Percentiles rank a stretch among this genome's conserved stretches.
phyloP scores from a whole-genome alignment of 2,329 filamentous ascomycete genomes.

The Huntiella omanensis region DNA sequence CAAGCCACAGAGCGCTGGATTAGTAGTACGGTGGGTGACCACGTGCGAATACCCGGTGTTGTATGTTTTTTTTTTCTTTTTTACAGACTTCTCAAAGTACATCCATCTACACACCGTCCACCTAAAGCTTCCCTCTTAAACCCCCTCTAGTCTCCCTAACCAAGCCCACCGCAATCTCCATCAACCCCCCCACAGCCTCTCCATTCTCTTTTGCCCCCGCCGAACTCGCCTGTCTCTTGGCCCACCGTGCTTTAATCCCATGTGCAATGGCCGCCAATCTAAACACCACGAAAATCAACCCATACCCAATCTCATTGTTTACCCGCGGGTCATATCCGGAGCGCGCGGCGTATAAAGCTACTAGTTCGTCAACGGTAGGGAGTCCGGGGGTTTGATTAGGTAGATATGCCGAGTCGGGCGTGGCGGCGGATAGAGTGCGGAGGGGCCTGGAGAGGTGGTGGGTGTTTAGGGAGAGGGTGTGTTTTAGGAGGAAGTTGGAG shows the following conservation, averaged over 20 bases:
- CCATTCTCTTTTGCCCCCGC: slow-evolving; percentile 59
- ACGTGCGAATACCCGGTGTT: no score
- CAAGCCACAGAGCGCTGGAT: no score
- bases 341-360: slow-evolving; percentile 24
- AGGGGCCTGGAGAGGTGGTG: slow-evolving; percentile 13
- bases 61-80: not conserved
- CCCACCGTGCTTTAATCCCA: slow-evolving; percentile 80
- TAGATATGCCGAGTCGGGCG: slow-evolving; percentile 33
- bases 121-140: slow-evolving; percentile 13
- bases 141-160: slow-evolving; percentile 28
- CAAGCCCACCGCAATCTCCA: slow-evolving; percentile 58
- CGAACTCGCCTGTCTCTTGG: slow-evolving; percentile 74
- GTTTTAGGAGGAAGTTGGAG: slow-evolving; percentile 46
- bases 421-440: slow-evolving; percentile 12
- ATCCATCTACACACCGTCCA: not conserved
- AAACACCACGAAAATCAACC: slow-evolving; percentile 43
- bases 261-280: slow-evolving; percentile 48
- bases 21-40: no score
- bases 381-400: slow-evolving; percentile 47
- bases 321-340: slow-evolving; percentile 51
- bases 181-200: slow-evolving; percentile 49
- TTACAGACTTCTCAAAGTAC: not conserved
- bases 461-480: slow-evolving; percentile 20
- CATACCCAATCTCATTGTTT: slow-evolving; percentile 35
- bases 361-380: slow-evolving; percentile 23